phyloP scores from a whole-genome alignment of 345 rosid genomes.

The Citrus reticulata region DNA sequence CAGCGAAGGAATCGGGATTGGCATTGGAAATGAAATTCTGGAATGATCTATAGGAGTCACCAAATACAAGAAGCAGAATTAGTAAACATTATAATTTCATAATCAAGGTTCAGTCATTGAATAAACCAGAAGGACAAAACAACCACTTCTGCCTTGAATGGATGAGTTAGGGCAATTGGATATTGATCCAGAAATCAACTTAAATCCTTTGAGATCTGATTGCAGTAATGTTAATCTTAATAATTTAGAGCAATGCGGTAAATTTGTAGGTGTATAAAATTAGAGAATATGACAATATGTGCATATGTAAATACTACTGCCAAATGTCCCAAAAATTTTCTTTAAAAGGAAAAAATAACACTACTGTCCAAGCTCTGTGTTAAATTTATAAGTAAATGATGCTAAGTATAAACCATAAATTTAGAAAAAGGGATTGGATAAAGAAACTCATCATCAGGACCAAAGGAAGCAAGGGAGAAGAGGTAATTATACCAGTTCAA shows the following conservation, averaged over 20 bases:
- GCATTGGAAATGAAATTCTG: slow-evolving; percentile 73
- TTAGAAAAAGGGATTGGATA: not conserved
- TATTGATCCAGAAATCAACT: not conserved
- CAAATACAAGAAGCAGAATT: not conserved
- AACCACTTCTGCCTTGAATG: not conserved
- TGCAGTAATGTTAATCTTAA: not conserved
- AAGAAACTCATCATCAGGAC: not conserved
- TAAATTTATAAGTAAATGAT: not conserved
- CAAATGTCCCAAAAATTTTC: too few relatives aligned
- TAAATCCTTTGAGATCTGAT: not conserved
- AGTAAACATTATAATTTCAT: not conserved
- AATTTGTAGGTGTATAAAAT: not conserved
- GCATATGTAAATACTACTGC: not conserved
- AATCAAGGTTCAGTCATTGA: not conserved
- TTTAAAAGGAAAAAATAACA: too few relatives aligned
- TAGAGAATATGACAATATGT: not conserved
- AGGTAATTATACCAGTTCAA: not conserved
- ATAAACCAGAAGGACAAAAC: not conserved
- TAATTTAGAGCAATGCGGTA: not conserved
- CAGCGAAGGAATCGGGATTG: slow-evolving; percentile 65
- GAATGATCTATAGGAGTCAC: slow-evolving; percentile 52
- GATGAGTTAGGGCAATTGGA: not conserved
- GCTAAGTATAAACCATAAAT: not conserved
- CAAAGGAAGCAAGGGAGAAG: not conserved
- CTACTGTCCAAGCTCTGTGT: not conserved